A percentile compares a stretch with the other conserved stretches of the same genome.
phyloP scores from a whole-genome alignment of 2,329 filamentous ascomycete genomes.

The Scedosporium dehoogii region DNA sequence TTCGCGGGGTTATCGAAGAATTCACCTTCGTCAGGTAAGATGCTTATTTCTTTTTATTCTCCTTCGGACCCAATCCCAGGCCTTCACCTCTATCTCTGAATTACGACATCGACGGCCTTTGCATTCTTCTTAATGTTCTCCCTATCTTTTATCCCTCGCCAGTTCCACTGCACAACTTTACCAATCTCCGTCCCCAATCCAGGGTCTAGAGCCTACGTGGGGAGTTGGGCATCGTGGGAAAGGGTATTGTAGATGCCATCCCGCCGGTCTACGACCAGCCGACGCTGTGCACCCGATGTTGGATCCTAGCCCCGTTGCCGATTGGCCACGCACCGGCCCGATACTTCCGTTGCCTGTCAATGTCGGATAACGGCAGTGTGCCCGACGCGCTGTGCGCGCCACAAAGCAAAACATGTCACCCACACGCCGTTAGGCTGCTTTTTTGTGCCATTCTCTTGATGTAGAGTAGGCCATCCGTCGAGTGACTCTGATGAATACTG shows the following conservation, averaged over 20 bases:
- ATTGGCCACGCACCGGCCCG: not conserved
- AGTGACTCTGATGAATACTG: not conserved
- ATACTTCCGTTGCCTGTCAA: not conserved
- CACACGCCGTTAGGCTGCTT: not conserved
- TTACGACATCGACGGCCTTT: too few species aligned
- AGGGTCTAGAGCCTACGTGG: too few species aligned
- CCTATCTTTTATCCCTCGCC: too few species aligned
- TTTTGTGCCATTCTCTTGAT: not conserved
- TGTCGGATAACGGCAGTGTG: not conserved
- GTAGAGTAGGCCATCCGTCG: not conserved
- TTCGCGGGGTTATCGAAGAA: conserved; percentile 53
- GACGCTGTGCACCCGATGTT: not conserved
- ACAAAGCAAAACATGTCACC: not conserved
- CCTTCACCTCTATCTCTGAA: too few species aligned
- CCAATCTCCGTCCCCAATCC: too few species aligned
- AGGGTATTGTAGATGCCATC: not conserved
- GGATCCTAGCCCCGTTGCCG: not conserved
- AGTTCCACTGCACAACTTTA: too few species aligned
- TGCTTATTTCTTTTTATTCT: conserved; percentile 4
- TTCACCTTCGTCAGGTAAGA: conserved; percentile 65
- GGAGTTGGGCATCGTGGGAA: too few species aligned
- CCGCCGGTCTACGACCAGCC: not conserved
- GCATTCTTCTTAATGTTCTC: too few species aligned
- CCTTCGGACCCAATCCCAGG: too few species aligned
- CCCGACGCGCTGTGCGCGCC: not conserved